Evolutionary conservation across 2,329 filamentous ascomycete species (phyloP), one percentile per base, ranked within the genome.

Genomic region (Fusarium sulawesiense): DNA sequence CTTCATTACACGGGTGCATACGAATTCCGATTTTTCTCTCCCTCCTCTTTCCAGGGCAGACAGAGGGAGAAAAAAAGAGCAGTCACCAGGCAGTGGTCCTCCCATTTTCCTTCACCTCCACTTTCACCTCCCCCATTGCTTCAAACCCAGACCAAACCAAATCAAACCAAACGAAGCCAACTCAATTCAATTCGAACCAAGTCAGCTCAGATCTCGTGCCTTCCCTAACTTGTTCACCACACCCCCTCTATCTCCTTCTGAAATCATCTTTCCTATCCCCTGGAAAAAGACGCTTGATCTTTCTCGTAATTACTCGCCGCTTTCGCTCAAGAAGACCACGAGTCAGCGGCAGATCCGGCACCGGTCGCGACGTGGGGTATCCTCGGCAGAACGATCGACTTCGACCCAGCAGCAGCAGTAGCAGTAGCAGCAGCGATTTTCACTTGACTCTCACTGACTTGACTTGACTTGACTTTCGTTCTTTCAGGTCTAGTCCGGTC

Each of bases 341-440:
- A 77, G 75, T 77, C 76, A 78, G 76, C 74, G 74, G 74, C 73
- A 75, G 70, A 76, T 73, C 73, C 76, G 76, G 76, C 75, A 77
- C 68, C 71, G 65, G 73, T 66, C 61, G 18, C 48, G 61, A 71
- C 76, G 75, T 77, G 74, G 76, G 74, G 76, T 70, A 73, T 61
- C 61, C 56, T 72, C 73, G 71, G 74, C 68, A 75, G 69, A 76
- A 67, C 56, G 71, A 75, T 75, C 73, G 75, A 68, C 72, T 61
- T 66, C 55, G 56, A 71, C 59, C 64, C 61, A 66, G 25, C 44
- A 29, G 44, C 16, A 23, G 32, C 32, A 34, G 29, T 6, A 29
- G 29, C 6, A 7, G 8, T 57, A 66, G 18, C 44, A 29, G 44
- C 10, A 37, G 34, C 34, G 34, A 37, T 37, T 37, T 37, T n/a